Conservation (phyloP, 306 rosid genomes). For the Herpetospermum pedunculosum region DNA sequence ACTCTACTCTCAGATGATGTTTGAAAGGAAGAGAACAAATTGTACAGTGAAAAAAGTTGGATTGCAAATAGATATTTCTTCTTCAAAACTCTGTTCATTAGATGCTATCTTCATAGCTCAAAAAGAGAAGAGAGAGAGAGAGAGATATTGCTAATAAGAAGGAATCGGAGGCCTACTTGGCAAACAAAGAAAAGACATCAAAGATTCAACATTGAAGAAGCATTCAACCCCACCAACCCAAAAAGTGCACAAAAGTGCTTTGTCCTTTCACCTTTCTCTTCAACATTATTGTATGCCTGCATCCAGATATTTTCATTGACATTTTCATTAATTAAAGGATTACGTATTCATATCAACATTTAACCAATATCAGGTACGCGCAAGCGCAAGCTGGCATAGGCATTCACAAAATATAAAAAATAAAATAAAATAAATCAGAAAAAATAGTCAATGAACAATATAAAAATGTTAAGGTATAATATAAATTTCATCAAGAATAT, state of each 20-base stretch:
- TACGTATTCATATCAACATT: not conserved
- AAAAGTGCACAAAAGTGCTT: constrained; percentile 3
- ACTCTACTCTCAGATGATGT: not conserved
- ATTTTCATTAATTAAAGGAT: not conserved
- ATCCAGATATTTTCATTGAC: not conserved
- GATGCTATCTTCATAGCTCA: not conserved
- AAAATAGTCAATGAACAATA: not conserved
- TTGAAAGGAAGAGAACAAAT: not conserved
- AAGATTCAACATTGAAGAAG: constrained; percentile 1
- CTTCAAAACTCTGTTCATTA: not conserved
- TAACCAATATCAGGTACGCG: not conserved
- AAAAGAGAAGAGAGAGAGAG: not conserved
- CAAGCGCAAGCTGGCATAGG: too few relatives aligned
- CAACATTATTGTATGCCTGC: not conserved
- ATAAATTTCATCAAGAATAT: not conserved
- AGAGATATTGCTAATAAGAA: not conserved
- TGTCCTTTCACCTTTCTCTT: not conserved
- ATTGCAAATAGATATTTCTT: not conserved
- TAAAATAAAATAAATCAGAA: too few relatives aligned
- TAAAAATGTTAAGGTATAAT: not conserved
- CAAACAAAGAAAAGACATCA: constrained; percentile 3
- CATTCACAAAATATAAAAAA: too few relatives aligned
- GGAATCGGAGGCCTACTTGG: constrained; percentile 3
- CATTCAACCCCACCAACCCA: constrained; percentile 3
- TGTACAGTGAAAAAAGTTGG: not conserved